Evolutionary conservation across 129 eudicot genomes (phyloP).

Genomic region (Centella asiatica): DNA sequence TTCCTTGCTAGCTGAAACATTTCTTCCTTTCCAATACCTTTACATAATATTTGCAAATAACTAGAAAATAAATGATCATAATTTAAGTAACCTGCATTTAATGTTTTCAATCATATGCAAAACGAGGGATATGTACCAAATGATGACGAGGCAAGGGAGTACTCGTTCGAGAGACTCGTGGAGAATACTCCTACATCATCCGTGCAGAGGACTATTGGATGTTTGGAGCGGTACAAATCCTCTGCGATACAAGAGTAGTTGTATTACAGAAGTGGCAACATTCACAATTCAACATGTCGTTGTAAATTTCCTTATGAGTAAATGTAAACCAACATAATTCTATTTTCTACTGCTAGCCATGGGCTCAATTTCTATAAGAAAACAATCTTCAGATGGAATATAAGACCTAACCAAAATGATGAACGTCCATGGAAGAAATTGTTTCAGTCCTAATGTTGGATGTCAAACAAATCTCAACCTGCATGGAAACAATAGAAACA

Average conservation of each 20-base stretch:
- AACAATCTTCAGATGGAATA: neutral
- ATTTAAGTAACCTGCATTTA: neutral
- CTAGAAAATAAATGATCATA: slow-evolving; percentile 13
- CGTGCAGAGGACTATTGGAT: slow-evolving; percentile 79
- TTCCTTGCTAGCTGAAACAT: slow-evolving; percentile 61
- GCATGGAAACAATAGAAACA: slow-evolving; percentile 12
- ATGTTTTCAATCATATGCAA: neutral
- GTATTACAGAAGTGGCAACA: slow-evolving; percentile 11
- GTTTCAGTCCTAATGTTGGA: slow-evolving; percentile 79
- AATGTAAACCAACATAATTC: no score
- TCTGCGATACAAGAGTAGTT: slow-evolving; percentile 33
- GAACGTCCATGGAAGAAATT: slow-evolving; percentile 66
- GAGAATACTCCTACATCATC: slow-evolving; percentile 92
- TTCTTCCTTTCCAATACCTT: slow-evolving; percentile 61
- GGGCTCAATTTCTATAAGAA: neutral
- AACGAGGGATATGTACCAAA: slow-evolving; percentile 42
- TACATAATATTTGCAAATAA: neutral
- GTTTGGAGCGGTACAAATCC: slow-evolving; percentile 57
- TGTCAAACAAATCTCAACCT: slow-evolving; percentile 96
- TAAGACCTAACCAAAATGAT: slow-evolving; percentile 75
- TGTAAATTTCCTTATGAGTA: neutral
- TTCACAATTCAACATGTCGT: neutral
- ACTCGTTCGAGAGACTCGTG: slow-evolving; percentile 68
- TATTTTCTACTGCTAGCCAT: neutral
- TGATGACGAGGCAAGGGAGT: slow-evolving; percentile 57